Conservation (phyloP, 2,329 filamentous ascomycete species). For the Beauveria bassiana region DNA sequence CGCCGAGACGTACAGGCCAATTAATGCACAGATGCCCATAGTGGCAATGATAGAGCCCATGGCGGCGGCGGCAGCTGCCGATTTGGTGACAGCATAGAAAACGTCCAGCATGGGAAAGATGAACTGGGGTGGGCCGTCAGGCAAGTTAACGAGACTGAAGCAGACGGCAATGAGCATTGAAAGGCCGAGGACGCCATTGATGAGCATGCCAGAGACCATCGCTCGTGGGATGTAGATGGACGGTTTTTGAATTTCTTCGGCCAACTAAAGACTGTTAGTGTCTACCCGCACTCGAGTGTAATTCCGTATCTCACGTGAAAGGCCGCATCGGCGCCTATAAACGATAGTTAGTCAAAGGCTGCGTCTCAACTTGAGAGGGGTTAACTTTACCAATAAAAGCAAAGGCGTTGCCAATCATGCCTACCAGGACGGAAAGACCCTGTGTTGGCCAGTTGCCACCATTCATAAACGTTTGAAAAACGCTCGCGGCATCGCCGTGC, state of each 20-base stretch:
- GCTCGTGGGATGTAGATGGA: constrained; percentile 41
- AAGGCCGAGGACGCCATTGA: constrained; percentile 47
- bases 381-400: constrained; percentile 21
- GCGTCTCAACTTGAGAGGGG: neutral
- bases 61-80: constrained; percentile 38
- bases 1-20: constrained; percentile 48
- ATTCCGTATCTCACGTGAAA: constrained; percentile 17
- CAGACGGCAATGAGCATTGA: constrained; percentile 47
- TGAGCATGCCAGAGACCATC: constrained; percentile 38
- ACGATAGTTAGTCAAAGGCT: neutral
- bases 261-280: constrained; percentile 10
- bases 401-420: constrained; percentile 33
- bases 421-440: constrained; percentile 30
- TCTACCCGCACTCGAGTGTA: no score
- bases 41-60: constrained; percentile 43
- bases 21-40: constrained; percentile 40
- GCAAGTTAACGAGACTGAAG: constrained; percentile 37
- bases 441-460: constrained; percentile 33
- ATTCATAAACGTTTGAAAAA: constrained; percentile 21
- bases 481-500: constrained; percentile 4
- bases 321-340: constrained; percentile 18
- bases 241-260: constrained; percentile 34
- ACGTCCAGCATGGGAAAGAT: constrained; percentile 51
- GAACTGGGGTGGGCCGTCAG: constrained; percentile 30
- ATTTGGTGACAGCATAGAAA: constrained; percentile 43